Evolutionary conservation across 1,284 basidiomycete genomes (phyloP).

Genomic region (Apiotrichum laibachii): DNA sequence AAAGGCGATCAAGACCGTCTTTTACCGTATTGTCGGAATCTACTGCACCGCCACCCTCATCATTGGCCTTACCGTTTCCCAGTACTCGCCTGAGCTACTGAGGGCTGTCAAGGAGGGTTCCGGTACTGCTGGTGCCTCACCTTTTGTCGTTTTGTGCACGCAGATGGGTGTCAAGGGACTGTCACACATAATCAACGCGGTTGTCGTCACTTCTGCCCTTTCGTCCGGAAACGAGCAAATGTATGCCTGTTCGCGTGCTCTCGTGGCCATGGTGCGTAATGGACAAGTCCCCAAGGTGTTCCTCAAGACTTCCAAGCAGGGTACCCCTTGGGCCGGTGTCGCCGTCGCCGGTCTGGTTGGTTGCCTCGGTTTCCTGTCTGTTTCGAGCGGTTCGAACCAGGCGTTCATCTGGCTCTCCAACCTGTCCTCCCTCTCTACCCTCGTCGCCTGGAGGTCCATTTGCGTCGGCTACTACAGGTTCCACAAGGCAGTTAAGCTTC

Average conservation of each 20-base stretch:
- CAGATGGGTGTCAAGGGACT: conserved; percentile 69
- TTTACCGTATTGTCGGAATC: conserved; percentile 64
- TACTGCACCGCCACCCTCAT: conserved; percentile 50
- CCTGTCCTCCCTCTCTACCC: conserved; percentile 53
- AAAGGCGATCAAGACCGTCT: conserved; percentile 69
- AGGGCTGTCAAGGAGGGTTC: conserved; percentile 58
- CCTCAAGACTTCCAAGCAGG: conserved; percentile 58
- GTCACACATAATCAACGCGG: conserved; percentile 65
- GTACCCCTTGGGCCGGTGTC: conserved; percentile 63
- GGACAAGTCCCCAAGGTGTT: conserved; percentile 72
- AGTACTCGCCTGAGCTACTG: conserved; percentile 48
- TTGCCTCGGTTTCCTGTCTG: conserved; percentile 56
- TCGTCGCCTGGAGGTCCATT: conserved; percentile 81
- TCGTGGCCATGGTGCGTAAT: conserved; percentile 55
- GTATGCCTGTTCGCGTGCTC: conserved; percentile 54
- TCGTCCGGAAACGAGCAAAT: conserved; percentile 57
- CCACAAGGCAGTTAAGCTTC: conserved; percentile 65
- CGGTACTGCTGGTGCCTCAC: conserved; percentile 66
- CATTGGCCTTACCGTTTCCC: conserved; percentile 46
- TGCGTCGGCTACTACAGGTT: conserved; percentile 71
- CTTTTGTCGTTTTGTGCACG: conserved; percentile 69
- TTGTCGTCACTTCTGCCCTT: conserved; percentile 59
- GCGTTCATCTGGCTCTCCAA: conserved; percentile 73
- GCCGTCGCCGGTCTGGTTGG: conserved; percentile 66
- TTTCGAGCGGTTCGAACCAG: conserved; percentile 59